A percentile compares a stretch with the other conserved stretches of the same genome.
Conservation (phyloP, 208 protist genomes). For the Kentomonas sorsogonicus region DNA sequence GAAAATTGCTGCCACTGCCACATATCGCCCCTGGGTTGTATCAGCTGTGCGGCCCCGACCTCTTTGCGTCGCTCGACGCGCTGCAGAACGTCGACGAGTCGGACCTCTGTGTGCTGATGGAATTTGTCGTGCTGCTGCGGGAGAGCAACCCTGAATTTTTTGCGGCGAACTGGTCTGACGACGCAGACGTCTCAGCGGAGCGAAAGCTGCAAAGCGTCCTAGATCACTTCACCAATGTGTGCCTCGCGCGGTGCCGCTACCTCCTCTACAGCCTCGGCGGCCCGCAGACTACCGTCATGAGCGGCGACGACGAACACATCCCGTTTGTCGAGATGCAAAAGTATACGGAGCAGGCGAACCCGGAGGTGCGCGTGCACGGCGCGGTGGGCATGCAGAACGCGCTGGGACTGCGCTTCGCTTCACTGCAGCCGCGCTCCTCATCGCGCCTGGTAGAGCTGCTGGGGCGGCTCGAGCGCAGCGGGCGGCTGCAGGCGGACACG, state of each 20-base stretch:
- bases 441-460: constrained; percentile 51
- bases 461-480: constrained; percentile 30
- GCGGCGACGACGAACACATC: constrained; percentile 59
- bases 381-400: constrained; percentile 66
- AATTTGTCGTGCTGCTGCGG: constrained; percentile 42
- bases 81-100: constrained; percentile 58
- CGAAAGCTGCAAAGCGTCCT: background rate
- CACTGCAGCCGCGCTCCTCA: constrained; percentile 33
- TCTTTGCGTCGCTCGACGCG: constrained; percentile 36
- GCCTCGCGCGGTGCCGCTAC: constrained; percentile 51
- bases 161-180: background rate
- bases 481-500: constrained; percentile 1
- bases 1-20: too few relatives aligned
- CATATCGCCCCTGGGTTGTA: too few relatives aligned
- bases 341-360: constrained; percentile 48
- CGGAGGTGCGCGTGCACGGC: constrained; percentile 55
- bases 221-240: constrained; percentile 31
- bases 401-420: constrained; percentile 55
- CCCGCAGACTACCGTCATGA: constrained; percentile 44
- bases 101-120: constrained; percentile 50
- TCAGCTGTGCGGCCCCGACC: constrained; percentile 23
- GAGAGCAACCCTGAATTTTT: constrained; percentile 57
- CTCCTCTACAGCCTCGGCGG: constrained; percentile 53
- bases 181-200: background rate
- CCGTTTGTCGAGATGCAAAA: constrained; percentile 65